Evolutionary conservation across 805 yeast species (phyloP).

Genomic region (Metschnikowia shivogae): DNA sequence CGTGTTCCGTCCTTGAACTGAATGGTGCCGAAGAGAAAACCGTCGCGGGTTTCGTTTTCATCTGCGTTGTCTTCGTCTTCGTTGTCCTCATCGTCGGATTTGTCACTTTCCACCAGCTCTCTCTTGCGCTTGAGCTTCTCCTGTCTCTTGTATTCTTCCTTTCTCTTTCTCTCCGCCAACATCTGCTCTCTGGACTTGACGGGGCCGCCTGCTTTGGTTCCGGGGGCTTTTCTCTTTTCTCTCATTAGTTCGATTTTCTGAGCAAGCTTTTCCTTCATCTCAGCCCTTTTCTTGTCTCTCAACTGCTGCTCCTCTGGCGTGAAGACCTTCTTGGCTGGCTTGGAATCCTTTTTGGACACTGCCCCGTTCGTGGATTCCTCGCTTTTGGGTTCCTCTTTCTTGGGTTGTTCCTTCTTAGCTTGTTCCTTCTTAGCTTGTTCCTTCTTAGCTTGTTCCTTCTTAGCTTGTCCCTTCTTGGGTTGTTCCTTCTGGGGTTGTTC

Average conservation of each 20-base stretch:
- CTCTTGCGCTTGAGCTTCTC: constrained; percentile 39
- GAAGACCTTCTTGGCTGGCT: constrained; percentile 21
- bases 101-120: constrained; percentile 38
- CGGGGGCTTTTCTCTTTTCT: constrained; percentile 89
- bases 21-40: constrained; percentile 74
- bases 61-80: constrained; percentile 30
- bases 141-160: constrained; percentile 44
- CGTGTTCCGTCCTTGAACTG: constrained; percentile 77
- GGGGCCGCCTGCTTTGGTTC: constrained; percentile 74
- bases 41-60: constrained; percentile 28
- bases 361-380: not conserved
- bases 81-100: constrained; percentile 34
- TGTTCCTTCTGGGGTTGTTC: not conserved
- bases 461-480: not conserved
- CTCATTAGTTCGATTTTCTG: constrained; percentile 64
- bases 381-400: too few relatives aligned
- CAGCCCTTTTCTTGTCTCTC: constrained; percentile 54
- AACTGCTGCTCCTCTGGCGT: constrained; percentile 48
- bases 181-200: constrained; percentile 81
- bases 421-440: constrained; percentile 6
- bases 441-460: constrained; percentile 4
- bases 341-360: constrained; percentile 1
- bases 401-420: too few relatives aligned
- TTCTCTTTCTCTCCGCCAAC: constrained; percentile 55
- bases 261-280: constrained; percentile 74